These are phyloP conservation scores for Kwoniella dejecticola DNA, from an alignment of 768 basidiomycete genomes.

Conservation along the genomic window DNA sequence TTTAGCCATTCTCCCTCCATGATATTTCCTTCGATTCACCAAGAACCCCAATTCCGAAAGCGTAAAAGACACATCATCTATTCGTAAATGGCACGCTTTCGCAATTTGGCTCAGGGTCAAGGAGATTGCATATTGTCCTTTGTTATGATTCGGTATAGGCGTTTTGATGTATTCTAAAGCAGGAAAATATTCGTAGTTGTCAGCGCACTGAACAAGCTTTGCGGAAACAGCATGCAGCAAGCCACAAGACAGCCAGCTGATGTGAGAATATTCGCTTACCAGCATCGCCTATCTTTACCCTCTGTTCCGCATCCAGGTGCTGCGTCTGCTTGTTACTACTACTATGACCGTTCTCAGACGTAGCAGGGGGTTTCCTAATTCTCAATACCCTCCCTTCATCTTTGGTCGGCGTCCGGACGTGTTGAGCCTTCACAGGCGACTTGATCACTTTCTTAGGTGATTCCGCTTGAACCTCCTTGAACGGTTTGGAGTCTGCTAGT, in stretches of 20 bases:
- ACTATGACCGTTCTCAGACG: not conserved
- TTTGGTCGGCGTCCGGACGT: not conserved
- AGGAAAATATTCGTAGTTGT: not conserved
- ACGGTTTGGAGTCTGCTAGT: constrained; percentile 26
- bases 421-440: constrained; percentile 6
- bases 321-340: not conserved
- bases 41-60: constrained; percentile 84
- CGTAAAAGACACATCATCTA: constrained; percentile 86
- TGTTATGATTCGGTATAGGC: constrained; percentile 14
- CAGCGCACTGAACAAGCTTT: too few relatives aligned
- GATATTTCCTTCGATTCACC: constrained; percentile 19
- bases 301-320: too few relatives aligned
- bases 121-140: constrained; percentile 34
- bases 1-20: too few relatives aligned
- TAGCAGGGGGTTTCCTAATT: constrained; percentile 9
- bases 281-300: too few relatives aligned
- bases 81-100: constrained; percentile 72
- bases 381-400: constrained; percentile 10
- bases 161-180: constrained; percentile 17
- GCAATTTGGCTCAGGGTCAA: constrained; percentile 73
- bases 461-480: constrained; percentile 8
- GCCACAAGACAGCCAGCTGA: too few relatives aligned
- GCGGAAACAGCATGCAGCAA: too few relatives aligned
- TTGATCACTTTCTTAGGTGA: not conserved
- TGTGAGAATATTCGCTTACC: too few relatives aligned